Evolutionary conservation across 805 yeast species (phyloP).

Genomic region (Wickerhamomyces alni): DNA sequence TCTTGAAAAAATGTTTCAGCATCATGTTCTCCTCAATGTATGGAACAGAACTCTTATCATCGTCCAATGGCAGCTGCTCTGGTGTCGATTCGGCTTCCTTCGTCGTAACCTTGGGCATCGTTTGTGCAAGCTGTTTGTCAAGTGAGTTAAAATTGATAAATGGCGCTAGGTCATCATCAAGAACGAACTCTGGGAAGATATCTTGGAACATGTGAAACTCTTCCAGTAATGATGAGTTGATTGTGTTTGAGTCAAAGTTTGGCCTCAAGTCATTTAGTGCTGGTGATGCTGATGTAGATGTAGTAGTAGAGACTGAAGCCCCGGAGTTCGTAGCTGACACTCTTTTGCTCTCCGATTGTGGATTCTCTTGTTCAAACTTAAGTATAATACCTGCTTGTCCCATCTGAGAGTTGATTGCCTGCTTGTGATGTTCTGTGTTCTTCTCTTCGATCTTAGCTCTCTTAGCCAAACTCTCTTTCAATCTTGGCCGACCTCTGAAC

Average conservation of each 20-base stretch:
- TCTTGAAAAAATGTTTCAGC: slow-evolving; percentile 49
- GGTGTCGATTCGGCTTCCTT: too few species aligned
- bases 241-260: too few species aligned
- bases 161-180: slow-evolving; percentile 12
- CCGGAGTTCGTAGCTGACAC: neutral
- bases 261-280: too few species aligned
- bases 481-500: slow-evolving; percentile 38
- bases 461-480: slow-evolving; percentile 27
- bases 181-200: slow-evolving; percentile 18
- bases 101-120: too few species aligned
- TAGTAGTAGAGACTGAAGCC: neutral
- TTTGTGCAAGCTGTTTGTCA: too few species aligned
- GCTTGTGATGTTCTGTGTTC: neutral
- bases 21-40: slow-evolving; percentile 48
- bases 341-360: neutral
- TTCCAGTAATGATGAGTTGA: slow-evolving; percentile 11
- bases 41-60: slow-evolving; percentile 15
- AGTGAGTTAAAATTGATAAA: slow-evolving; percentile 6
- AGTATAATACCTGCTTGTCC: neutral
- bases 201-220: slow-evolving; percentile 23
- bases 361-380: neutral
- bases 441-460: slow-evolving; percentile 7
- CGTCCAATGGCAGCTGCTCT: too few species aligned
- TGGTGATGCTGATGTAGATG: neutral
- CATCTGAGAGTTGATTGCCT: neutral